Evolutionary conservation across 1,284 basidiomycete genomes (phyloP).

Genomic region (Spongispora temasekensis): DNA sequence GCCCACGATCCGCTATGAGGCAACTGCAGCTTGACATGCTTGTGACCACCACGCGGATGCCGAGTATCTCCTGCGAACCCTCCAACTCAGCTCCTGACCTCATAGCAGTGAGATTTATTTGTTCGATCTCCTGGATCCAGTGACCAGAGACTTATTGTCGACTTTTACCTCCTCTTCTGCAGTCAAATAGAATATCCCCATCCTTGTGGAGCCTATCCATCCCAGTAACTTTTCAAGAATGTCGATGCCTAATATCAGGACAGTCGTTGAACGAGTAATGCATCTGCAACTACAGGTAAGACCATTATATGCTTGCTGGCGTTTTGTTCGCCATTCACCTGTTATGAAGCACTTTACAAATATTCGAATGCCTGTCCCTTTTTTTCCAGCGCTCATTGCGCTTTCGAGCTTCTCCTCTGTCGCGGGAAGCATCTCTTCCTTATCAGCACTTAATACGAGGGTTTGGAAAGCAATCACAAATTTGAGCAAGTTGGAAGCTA

Average conservation of each 20-base stretch:
- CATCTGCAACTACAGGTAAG: slow-evolving; percentile 16
- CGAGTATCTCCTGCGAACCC: too few relatives aligned
- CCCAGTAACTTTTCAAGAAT: slow-evolving; percentile 1
- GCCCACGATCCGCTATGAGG: neutral
- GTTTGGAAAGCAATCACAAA: slow-evolving; percentile 13
- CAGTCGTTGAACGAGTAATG: slow-evolving; percentile 11
- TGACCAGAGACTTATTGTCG: too few relatives aligned
- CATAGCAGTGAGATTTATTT: too few relatives aligned
- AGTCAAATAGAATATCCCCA: neutral
- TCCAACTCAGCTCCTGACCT: too few relatives aligned
- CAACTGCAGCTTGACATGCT: slow-evolving; percentile 2
- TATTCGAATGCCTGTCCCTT: slow-evolving; percentile 5
- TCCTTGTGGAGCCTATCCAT: neutral
- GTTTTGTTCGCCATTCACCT: neutral
- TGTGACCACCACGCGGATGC: too few relatives aligned
- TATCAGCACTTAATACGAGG: slow-evolving; percentile 5
- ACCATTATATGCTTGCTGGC: neutral
- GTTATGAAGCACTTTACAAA: slow-evolving; percentile 10
- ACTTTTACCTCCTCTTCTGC: too few relatives aligned
- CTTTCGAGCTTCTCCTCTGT: slow-evolving; percentile 12
- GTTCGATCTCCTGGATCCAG: too few relatives aligned
- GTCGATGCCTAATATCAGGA: slow-evolving; percentile 13
- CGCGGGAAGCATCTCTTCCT: slow-evolving; percentile 1
- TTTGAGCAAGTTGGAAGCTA: neutral
- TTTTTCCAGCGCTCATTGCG: slow-evolving; percentile 11